Percentiles rank a stretch among this genome's conserved stretches.
phyloP scores from a whole-genome alignment of 306 rosid species.

The Sphenostylis stenocarpa region DNA sequence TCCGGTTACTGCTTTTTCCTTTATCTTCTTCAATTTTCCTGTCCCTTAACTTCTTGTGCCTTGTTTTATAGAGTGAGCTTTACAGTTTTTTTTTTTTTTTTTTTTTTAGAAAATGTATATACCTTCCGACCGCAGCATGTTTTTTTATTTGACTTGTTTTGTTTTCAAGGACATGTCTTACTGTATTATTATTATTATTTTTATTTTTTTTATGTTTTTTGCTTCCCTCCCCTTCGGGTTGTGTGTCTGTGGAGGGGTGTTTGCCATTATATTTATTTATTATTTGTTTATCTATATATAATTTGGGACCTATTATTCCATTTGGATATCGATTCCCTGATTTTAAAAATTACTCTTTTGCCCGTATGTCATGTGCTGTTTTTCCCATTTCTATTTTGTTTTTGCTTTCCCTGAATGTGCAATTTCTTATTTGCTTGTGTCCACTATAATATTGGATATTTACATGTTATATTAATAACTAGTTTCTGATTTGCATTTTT shows the following conservation, averaged over 20 bases:
- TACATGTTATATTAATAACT: not conserved
- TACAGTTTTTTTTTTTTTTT: not conserved
- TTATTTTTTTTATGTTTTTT: not conserved
- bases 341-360: constrained; percentile 38
- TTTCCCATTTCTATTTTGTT: constrained; percentile 18
- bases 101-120: not conserved
- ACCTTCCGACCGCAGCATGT: not conserved
- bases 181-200: not conserved
- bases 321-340: constrained; percentile 5
- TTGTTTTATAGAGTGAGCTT: not conserved
- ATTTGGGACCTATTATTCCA: constrained; percentile 21
- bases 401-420: constrained; percentile 29
- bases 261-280: not conserved
- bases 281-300: not conserved
- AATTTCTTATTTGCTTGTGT: not conserved
- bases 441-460: not conserved
- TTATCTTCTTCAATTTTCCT: not conserved
- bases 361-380: constrained; percentile 33
- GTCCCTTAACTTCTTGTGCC: not conserved
- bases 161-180: not conserved
- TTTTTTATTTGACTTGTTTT: constrained; percentile 10
- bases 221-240: not conserved
- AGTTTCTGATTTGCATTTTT: not conserved
- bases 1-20: constrained; percentile 39
- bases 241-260: not conserved